Evolutionary conservation across 1,284 basidiomycete species (phyloP).

Genomic region (Pascua guehoae): DNA sequence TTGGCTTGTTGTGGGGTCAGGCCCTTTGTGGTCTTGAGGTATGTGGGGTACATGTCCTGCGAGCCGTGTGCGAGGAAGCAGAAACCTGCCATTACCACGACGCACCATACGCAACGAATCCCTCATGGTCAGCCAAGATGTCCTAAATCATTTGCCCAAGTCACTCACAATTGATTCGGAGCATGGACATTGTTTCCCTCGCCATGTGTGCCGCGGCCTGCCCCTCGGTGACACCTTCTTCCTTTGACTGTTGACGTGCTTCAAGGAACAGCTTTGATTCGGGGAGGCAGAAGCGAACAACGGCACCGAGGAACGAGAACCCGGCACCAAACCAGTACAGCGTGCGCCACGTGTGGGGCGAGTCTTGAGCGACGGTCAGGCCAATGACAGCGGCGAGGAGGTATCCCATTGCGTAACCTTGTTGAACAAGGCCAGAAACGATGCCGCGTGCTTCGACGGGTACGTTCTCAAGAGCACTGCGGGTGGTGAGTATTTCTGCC

Average conservation of each 20-base stretch:
- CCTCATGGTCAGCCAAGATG: too few relatives aligned
- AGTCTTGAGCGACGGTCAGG: slow-evolving; percentile 50
- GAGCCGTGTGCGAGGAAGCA: slow-evolving; percentile 74
- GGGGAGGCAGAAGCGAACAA: slow-evolving; percentile 67
- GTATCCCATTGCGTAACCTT: slow-evolving; percentile 64
- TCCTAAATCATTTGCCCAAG: slow-evolving; percentile 34
- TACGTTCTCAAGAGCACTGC: slow-evolving; percentile 71
- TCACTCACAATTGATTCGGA: slow-evolving; percentile 62
- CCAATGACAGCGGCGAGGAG: slow-evolving; percentile 63
- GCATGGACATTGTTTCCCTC: slow-evolving; percentile 64
- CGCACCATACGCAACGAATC: slow-evolving; percentile 74
- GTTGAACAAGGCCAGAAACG: slow-evolving; percentile 75
- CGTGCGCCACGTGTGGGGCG: slow-evolving; percentile 46
- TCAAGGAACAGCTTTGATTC: slow-evolving; percentile 69
- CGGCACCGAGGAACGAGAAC: slow-evolving; percentile 65
- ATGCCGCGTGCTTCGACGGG: slow-evolving; percentile 81
- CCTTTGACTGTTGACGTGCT: slow-evolving; percentile 30
- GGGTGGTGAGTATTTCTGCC: too few relatives aligned
- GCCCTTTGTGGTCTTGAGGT: slow-evolving; percentile 25
- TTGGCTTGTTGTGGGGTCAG: slow-evolving; percentile 57
- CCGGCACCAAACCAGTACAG: slow-evolving; percentile 57
- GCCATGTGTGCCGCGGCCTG: slow-evolving; percentile 68
- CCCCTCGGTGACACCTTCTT: slow-evolving; percentile 40
- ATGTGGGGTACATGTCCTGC: slow-evolving; percentile 51
- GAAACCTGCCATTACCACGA: slow-evolving; percentile 62